These are phyloP conservation scores for Hamigera avellanea DNA, from an alignment of 495 filamentous ascomycete genomes.

Conservation along the genomic window DNA sequence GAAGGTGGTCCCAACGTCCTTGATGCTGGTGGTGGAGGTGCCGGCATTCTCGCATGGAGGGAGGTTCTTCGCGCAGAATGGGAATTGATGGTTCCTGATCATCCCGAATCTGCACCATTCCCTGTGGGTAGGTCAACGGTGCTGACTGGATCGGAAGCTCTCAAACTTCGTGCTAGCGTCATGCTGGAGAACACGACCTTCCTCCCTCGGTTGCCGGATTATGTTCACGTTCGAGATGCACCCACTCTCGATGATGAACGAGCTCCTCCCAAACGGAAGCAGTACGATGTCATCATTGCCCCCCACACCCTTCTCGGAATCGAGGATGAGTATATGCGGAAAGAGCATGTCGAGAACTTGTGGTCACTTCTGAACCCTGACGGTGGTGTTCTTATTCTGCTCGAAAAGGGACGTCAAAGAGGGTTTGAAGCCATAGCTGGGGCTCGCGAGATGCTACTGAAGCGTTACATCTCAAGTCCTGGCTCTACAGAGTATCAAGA, in stretches of 20 bases:
- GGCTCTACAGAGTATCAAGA: slow-evolving; percentile 35
- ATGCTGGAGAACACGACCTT: slow-evolving; percentile 86
- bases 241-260: slow-evolving; percentile 33
- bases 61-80: slow-evolving; percentile 73
- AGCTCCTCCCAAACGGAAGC: slow-evolving; percentile 49
- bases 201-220: slow-evolving; percentile 85
- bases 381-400: slow-evolving; percentile 74
- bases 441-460: slow-evolving; percentile 65
- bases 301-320: slow-evolving; percentile 70
- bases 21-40: slow-evolving; percentile 78
- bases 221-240: slow-evolving; percentile 48
- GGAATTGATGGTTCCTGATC: slow-evolving; percentile 44
- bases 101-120: slow-evolving; percentile 22
- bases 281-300: slow-evolving; percentile 82
- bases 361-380: slow-evolving; percentile 78
- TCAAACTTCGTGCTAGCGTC: slow-evolving; percentile 64
- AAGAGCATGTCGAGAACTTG: slow-evolving; percentile 67
- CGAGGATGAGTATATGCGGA: slow-evolving; percentile 60
- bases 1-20: slow-evolving; percentile 66
- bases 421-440: slow-evolving; percentile 88
- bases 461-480: slow-evolving; percentile 61
- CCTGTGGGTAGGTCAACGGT: slow-evolving; percentile 51
- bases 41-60: slow-evolving; percentile 75
- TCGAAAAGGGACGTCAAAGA: slow-evolving; percentile 84
- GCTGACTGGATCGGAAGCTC: slow-evolving; percentile 45